phyloP scores from a whole-genome alignment of 2,329 filamentous ascomycete genomes.

The Aspergillus ustus region DNA sequence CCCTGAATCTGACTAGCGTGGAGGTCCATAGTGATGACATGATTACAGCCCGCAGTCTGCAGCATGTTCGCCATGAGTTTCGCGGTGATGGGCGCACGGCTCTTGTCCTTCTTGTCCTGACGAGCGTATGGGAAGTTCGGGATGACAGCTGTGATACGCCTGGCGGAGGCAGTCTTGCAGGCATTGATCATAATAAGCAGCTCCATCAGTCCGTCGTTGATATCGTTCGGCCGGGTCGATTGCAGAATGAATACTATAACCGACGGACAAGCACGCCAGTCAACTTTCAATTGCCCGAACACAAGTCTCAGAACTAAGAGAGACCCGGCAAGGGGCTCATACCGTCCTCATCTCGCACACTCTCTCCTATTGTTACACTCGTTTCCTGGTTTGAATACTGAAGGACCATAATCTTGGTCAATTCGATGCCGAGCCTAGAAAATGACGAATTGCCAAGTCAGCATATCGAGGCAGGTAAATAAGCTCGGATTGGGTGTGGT shows the following conservation, averaged over 20 bases:
- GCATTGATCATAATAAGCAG: conserved; percentile 98
- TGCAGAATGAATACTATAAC: conserved; percentile 86
- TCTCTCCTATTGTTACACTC: conserved; percentile 88
- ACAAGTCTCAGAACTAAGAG: conserved; percentile 8
- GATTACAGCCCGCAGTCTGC: conserved; percentile 89
- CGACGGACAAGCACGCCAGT: conserved; percentile 10
- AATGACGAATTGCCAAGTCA: conserved; percentile 15
- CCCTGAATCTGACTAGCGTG: conserved; percentile 94
- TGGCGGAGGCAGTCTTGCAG: conserved; percentile 81
- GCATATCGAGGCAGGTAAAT: background rate
- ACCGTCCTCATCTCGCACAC: conserved; percentile 94
- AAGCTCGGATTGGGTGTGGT: conserved; percentile 19
- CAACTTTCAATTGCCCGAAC: conserved; percentile 13
- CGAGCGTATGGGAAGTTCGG: conserved; percentile 96
- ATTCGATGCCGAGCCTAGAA: conserved; percentile 65
- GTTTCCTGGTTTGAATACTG: conserved; percentile 69
- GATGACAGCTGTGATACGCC: conserved; percentile 91
- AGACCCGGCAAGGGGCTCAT: conserved; percentile 32
- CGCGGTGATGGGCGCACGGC: conserved; percentile 92
- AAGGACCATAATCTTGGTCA: conserved; percentile 70
- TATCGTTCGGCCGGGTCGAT: conserved; percentile 91
- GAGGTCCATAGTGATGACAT: conserved; percentile 95
- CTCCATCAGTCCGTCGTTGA: conserved; percentile 98
- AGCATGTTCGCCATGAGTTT: conserved; percentile 98
- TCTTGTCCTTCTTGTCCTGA: conserved; percentile 98